Conservation (phyloP, 2,329 filamentous ascomycete species). For the Arthrobotrys megalospora region DNA sequence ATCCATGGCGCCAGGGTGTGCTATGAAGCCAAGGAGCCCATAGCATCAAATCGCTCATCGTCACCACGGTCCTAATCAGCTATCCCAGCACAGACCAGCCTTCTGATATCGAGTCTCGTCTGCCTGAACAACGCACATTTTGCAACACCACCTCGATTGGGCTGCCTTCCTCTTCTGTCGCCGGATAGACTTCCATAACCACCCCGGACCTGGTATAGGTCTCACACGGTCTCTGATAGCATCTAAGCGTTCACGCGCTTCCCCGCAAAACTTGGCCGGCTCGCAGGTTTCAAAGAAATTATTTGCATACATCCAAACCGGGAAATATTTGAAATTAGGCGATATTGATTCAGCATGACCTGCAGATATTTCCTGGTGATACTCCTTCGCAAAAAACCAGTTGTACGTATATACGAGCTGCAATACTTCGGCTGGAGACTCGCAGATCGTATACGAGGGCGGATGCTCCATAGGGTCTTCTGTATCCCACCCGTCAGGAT, state of each 20-base stretch:
- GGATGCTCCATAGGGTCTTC: not conserved
- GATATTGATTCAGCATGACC: not conserved
- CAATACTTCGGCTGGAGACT: not conserved
- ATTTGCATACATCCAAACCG: not conserved
- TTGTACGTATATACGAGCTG: not conserved
- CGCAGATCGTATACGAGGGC: constrained; percentile 28
- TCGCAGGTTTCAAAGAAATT: not conserved
- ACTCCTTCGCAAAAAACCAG: not conserved
- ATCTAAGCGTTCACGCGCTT: not conserved
- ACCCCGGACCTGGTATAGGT: constrained; percentile 23
- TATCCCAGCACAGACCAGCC: constrained; percentile 1
- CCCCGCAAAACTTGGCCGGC: constrained; percentile 12
- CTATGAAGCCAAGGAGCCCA: not conserved
- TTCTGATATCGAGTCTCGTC: constrained; percentile 7
- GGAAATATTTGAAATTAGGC: constrained; percentile 3
- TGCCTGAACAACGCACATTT: constrained; percentile 49
- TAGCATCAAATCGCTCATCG: constrained; percentile 25
- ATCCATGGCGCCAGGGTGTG: not conserved
- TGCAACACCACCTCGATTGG: constrained; percentile 32
- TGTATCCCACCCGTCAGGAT: constrained; percentile 16
- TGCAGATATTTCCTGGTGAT: not conserved
- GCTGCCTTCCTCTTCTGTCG: constrained; percentile 38
- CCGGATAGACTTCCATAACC: not conserved
- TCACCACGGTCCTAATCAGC: constrained; percentile 37
- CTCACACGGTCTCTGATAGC: not conserved